These are phyloP conservation scores for Tolypocladium ophioglossoides DNA, from an alignment of 2,329 filamentous ascomycete species.

Conservation along the genomic window DNA sequence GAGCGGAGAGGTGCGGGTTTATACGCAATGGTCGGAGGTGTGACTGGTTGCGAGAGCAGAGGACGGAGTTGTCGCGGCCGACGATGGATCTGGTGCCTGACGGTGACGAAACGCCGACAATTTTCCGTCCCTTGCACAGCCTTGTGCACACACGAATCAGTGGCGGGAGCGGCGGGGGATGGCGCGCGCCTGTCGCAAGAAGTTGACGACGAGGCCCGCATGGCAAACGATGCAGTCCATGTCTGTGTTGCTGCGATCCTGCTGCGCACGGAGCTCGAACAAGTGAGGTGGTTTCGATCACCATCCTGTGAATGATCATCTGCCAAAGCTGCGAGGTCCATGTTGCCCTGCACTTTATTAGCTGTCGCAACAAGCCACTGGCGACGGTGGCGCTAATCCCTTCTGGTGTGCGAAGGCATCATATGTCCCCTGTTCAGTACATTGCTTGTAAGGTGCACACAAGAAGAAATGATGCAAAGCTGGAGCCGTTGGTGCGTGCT, in stretches of 20 bases:
- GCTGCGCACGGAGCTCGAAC: background rate
- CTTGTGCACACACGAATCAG: conserved; percentile 14
- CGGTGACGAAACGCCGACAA: conserved; percentile 23
- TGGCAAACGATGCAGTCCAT: background rate
- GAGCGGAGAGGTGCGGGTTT: background rate
- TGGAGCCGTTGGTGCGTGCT: background rate
- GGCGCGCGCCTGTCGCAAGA: background rate
- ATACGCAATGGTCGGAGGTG: background rate
- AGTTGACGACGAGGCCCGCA: background rate
- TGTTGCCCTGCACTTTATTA: background rate
- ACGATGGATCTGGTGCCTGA: conserved; percentile 17
- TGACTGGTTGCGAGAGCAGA: conserved; percentile 2
- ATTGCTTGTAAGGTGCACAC: no score
- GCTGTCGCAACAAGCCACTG: background rate
- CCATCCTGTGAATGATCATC: background rate
- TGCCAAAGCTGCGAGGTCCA: background rate
- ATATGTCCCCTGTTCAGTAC: no score
- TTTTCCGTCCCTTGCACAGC: conserved; percentile 22
- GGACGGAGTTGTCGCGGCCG: conserved; percentile 1
- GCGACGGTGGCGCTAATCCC: background rate
- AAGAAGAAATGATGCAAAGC: no score
- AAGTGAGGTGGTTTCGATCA: background rate
- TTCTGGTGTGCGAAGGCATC: no score
- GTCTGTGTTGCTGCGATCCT: background rate
- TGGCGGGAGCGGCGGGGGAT: conserved; percentile 11